These are phyloP conservation scores for Saraca asoca DNA, from an alignment of 331 rosid genomes.

Conservation along the genomic window DNA sequence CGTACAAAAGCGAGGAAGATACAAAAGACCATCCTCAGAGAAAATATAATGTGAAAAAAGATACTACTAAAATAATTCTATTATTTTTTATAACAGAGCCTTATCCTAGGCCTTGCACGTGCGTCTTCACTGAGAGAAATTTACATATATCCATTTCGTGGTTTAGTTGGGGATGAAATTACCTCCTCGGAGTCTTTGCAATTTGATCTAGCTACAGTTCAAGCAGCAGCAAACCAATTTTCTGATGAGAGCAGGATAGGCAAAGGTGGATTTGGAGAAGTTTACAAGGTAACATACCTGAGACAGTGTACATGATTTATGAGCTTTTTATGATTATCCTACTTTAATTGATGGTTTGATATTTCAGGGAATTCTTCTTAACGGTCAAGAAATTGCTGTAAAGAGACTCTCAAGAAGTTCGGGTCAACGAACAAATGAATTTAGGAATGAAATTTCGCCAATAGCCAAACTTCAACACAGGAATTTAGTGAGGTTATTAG, in stretches of 20 bases:
- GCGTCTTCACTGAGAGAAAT: not conserved
- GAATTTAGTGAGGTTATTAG: constrained; percentile 62
- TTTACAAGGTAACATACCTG: constrained; percentile 53
- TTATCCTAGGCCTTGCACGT: no score
- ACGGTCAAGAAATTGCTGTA: constrained; percentile 64
- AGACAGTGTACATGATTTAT: no score
- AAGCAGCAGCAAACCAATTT: constrained; percentile 56
- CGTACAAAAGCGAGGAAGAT: constrained; percentile 33
- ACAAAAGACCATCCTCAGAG: constrained; percentile 39
- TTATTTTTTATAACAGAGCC: constrained; percentile 23
- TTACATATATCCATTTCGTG: constrained; percentile 21
- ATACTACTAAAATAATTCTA: not conserved
- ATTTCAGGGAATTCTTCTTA: constrained; percentile 53
- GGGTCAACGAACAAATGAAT: constrained; percentile 58
- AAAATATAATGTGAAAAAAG: constrained; percentile 40
- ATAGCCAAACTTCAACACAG: constrained; percentile 68
- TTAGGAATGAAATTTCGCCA: constrained; percentile 59
- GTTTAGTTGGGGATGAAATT: constrained; percentile 39
- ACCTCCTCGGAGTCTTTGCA: constrained; percentile 37
- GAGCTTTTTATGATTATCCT: no score
- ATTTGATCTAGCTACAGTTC: constrained; percentile 39
- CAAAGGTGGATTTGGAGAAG: constrained; percentile 80
- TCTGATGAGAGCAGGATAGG: constrained; percentile 24
- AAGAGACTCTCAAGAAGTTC: constrained; percentile 63
- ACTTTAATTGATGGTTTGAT: not conserved